Conservation (phyloP, 1,139 yeast species). For the Meyerozyma athensensis region DNA sequence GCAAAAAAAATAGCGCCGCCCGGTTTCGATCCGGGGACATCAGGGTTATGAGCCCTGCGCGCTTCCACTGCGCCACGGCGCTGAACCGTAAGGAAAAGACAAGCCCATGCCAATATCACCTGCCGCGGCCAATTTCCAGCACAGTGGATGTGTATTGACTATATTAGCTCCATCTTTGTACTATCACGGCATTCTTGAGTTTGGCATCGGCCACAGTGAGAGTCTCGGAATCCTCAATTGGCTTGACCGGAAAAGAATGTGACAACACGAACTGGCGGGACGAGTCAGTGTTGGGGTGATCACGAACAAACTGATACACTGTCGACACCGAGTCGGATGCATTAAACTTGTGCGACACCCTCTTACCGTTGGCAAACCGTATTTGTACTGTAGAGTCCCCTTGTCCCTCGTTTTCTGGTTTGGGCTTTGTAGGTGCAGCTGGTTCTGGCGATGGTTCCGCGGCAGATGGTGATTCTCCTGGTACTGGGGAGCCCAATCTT, state of each 20-base stretch:
- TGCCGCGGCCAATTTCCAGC: background rate
- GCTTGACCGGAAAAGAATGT: constrained; percentile 80
- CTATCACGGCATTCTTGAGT: constrained; percentile 78
- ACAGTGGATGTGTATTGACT: background rate
- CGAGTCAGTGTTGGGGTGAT: constrained; percentile 36
- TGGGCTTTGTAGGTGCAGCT: constrained; percentile 14
- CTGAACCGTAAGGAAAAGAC: constrained; percentile 20
- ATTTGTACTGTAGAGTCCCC: constrained; percentile 82
- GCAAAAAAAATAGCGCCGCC: constrained; percentile 73
- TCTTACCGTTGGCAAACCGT: constrained; percentile 78
- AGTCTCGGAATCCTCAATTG: constrained; percentile 50
- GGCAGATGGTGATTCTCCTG: constrained; percentile 48
- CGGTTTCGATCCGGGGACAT: constrained; percentile 99
- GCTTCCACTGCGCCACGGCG: constrained; percentile 99
- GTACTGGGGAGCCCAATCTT: constrained; percentile 85
- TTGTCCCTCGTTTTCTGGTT: constrained; percentile 27
- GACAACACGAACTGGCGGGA: constrained; percentile 60
- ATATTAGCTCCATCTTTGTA: constrained; percentile 64
- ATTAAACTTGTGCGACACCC: constrained; percentile 60
- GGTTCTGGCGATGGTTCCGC: constrained; percentile 9
- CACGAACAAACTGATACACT: constrained; percentile 65
- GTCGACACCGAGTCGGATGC: constrained; percentile 61
- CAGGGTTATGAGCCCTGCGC: constrained; percentile 99
- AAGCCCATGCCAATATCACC: background rate
- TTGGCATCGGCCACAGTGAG: constrained; percentile 69